Percentiles rank a stretch among this genome's conserved stretches.
Conservation (phyloP, 306 rosid species). For the Vigna hirtella region DNA sequence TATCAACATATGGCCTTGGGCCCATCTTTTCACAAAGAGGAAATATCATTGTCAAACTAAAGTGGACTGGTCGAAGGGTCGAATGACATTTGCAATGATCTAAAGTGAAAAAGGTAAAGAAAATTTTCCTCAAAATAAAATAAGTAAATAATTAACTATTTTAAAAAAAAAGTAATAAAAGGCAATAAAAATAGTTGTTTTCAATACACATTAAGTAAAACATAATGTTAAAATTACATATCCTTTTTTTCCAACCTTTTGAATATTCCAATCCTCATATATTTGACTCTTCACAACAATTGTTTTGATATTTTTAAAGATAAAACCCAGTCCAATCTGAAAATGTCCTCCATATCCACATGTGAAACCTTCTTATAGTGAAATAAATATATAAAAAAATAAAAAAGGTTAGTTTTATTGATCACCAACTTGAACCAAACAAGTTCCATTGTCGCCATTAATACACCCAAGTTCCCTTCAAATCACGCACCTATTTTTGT, state of each 20-base stretch:
- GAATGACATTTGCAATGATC: neutral
- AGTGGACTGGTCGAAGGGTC: neutral
- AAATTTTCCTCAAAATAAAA: neutral
- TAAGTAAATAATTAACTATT: too few relatives aligned
- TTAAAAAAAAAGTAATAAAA: too few relatives aligned
- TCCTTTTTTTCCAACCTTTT: too few relatives aligned
- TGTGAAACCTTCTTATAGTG: too few relatives aligned
- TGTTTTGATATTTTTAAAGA: too few relatives aligned
- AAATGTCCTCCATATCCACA: neutral
- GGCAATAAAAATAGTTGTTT: neutral
- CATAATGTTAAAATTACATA: neutral
- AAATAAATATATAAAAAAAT: neutral
- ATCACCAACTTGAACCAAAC: neutral
- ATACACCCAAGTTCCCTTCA: neutral
- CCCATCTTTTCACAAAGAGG: neutral
- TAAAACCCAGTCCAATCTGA: neutral
- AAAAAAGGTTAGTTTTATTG: neutral
- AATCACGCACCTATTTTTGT: constrained; percentile 33
- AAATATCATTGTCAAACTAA: neutral
- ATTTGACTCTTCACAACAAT: too few relatives aligned
- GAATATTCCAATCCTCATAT: too few relatives aligned
- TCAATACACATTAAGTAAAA: neutral
- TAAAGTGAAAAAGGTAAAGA: neutral
- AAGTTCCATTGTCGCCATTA: neutral
- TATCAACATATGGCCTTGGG: neutral